Base-by-base conservation (phyloP, 495 filamentous ascomycete genomes). In the Oleoguttula mirabilis region DNA sequence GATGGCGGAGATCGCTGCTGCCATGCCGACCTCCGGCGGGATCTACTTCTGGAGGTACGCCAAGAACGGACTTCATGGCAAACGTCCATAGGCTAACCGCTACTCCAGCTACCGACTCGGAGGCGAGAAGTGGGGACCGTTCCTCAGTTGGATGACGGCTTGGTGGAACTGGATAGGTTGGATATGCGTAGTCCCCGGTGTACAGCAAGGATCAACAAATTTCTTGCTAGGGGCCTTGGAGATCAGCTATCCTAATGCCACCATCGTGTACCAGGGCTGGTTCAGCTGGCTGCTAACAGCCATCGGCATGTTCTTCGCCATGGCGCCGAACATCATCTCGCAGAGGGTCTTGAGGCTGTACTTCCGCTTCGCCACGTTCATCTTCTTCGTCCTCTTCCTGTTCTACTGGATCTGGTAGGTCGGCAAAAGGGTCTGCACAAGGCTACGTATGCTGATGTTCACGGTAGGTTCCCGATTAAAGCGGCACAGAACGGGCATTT, bases 91-190 rank as follows among this genome's bases (percentile, higher is more conserved):
- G 16, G 12, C 16, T 14, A 39, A 20, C n/a, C 12, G 17, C 24
- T 24, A 15, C 38, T 27, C 23, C 23, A 38, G 42, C 14, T 60
- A 57, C 40, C 51, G 50, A 21, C 40, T 59, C 1, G 58, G 56
- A 10, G 58, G 58, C n/a, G 31, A 49, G 20, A 33, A 55, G 45
- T 58, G 56, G 55, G 60, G 60, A 1, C 57, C 57, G 2, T 60
- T 62, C 36, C 41, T 62, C 2, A 39, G 48, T 11, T 62, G 59
- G 59, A 58, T 62, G 52, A 60, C 59, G 17, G 58, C 49, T 0
- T 55, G 55, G 55, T 59, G 55, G 52, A 60, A 59, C 34, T 59
- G 45, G 48, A 44, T 50, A 7, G 33, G 34, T 12, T 38, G 33
- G 47, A 21, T 37, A 14, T 34, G 31, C 15, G 51, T 59, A 12